Base-by-base conservation (phyloP, 768 basidiomycete species). In the Lactarius evosmus region DNA sequence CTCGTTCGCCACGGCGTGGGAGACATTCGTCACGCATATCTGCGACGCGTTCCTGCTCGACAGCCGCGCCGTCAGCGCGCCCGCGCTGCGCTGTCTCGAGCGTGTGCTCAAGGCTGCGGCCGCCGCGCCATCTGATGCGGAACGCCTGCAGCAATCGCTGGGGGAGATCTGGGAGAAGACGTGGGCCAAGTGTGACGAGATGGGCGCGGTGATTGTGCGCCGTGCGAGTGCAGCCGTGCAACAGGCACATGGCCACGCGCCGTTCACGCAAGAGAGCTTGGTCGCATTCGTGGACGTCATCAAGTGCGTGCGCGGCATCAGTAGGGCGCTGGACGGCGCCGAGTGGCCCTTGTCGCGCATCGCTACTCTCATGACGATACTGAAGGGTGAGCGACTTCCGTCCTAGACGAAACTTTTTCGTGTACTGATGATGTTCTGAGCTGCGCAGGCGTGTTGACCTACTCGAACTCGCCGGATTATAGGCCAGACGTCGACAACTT, bases 191-290 rank as follows among this genome's bases (percentile, higher is more conserved):
- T 86, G 91, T 65, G 82, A 87, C 63, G 77, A 78, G 27, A 80
- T 95, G 60, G 93, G 91, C 1, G 74, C 77, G 17, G 79, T 81
- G 7, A 73, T 87, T 29, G 69, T 82, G 41, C 72, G 75, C 30
- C 70, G 70, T 19, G 70, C 55, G 19, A 67, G 60, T 25, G 56
- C 56, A 17, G 58, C 68, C 7, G 59, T 62, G 11, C 66, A 54
- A 14, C 34, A 40, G 27, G 63, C 55, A 27, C 38, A 58, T 7
- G 22, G 55, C 6, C 29, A 59, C 3, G 65, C 65, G 58, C 79
- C 87, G 0, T 88, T 89, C 71, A 91, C 88, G 0, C 95, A 98
- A 71, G 93, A 95, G 69, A 91, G 89, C 69, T 78, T 98, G 40
- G 83, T 93, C 25, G 88, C 89, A 0, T 87, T 89, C 66, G 83